These are phyloP conservation scores for Medicago arabica DNA, from an alignment of 306 rosid genomes.

Conservation along the genomic window DNA sequence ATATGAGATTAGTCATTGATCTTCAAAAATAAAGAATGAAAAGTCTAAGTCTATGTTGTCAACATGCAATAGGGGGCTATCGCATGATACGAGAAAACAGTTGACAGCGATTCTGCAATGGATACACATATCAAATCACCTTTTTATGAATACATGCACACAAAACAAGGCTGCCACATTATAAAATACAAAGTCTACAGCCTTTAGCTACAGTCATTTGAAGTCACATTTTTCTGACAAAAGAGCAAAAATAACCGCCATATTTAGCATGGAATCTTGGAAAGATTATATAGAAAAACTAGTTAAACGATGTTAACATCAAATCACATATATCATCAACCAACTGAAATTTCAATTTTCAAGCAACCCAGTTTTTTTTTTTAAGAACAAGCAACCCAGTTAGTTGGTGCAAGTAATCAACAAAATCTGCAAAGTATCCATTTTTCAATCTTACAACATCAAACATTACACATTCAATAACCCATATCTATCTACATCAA, in stretches of 20 bases:
- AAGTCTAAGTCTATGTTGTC: constrained; percentile 11
- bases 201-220: constrained; percentile 31
- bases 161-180: constrained; percentile 13
- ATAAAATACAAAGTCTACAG: constrained; percentile 25
- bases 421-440: neutral
- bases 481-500: constrained; percentile 10
- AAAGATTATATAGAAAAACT: constrained; percentile 21
- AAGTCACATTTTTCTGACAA: neutral
- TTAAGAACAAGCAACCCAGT: constrained; percentile 5
- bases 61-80: constrained; percentile 1
- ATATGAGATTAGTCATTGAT: constrained; percentile 37
- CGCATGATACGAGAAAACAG: constrained; percentile 21
- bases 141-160: constrained; percentile 6
- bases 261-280: neutral
- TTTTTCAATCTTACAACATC: constrained; percentile 8
- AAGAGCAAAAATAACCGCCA: constrained; percentile 22
- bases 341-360: constrained; percentile 25
- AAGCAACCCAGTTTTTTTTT: neutral
- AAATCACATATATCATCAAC: constrained; percentile 16
- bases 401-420: neutral
- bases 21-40: constrained; percentile 6
- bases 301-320: constrained; percentile 2
- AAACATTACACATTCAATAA: constrained; percentile 13
- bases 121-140: constrained; percentile 21
- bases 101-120: constrained; percentile 22